phyloP scores from a whole-genome alignment of 768 basidiomycete genomes.

The Boletales sp. region DNA sequence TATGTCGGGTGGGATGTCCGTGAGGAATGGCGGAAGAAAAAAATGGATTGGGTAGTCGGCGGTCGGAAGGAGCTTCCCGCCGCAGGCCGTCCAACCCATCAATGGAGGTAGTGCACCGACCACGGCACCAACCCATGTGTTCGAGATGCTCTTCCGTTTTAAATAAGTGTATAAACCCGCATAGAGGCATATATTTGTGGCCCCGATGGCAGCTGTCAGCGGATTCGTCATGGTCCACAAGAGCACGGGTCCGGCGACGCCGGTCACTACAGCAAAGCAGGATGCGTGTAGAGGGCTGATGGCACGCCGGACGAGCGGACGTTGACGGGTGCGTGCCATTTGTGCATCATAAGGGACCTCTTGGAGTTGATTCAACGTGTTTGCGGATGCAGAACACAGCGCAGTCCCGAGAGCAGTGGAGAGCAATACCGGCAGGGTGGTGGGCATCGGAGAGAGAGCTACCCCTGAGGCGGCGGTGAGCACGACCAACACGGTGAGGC shows the following conservation, averaged over 20 bases:
- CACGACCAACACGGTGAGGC: slow-evolving; percentile 79
- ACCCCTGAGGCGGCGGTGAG: slow-evolving; percentile 91
- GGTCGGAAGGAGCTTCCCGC: slow-evolving; percentile 71
- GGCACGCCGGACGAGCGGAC: slow-evolving; percentile 84
- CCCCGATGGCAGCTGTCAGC: slow-evolving; percentile 78
- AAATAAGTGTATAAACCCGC: slow-evolving; percentile 90
- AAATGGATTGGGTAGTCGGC: slow-evolving; percentile 52
- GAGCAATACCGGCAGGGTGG: slow-evolving; percentile 79
- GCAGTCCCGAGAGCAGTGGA: slow-evolving; percentile 87
- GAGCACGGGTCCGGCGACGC: slow-evolving; percentile 71
- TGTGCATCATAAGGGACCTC: slow-evolving; percentile 97
- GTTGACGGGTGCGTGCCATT: slow-evolving; percentile 84
- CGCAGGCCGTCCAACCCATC: slow-evolving; percentile 98
- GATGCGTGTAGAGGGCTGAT: slow-evolving; percentile 83
- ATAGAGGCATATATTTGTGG: slow-evolving; percentile 83
- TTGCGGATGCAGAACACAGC: slow-evolving; percentile 89
- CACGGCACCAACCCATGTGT: slow-evolving; percentile 93
- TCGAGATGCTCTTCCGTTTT: slow-evolving; percentile 76
- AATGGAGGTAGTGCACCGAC: slow-evolving; percentile 92
- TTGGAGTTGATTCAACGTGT: slow-evolving; percentile 91
- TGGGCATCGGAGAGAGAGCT: slow-evolving; percentile 85
- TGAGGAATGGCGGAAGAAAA: slow-evolving; percentile 61
- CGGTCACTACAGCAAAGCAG: slow-evolving; percentile 72
- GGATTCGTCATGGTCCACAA: slow-evolving; percentile 84
- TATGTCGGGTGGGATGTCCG: slow-evolving; percentile 37